A percentile compares a stretch with the other conserved stretches of the same genome.
Evolutionary conservation across 192 early-diverging fungal species (phyloP).

Genomic region (Entomortierella parvispora): DNA sequence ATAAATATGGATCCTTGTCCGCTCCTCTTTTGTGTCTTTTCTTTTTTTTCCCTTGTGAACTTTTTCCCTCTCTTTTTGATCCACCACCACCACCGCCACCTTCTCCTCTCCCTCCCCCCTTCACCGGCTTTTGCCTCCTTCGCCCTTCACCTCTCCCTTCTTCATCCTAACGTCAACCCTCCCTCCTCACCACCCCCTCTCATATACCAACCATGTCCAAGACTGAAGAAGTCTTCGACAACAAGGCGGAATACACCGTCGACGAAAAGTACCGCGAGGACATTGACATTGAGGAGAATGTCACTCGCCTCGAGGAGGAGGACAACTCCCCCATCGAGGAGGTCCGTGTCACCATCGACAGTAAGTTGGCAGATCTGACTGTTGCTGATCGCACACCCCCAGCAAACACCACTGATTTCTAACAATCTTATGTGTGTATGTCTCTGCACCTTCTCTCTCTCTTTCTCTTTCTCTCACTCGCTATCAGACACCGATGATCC

Average conservation of each 20-base stretch:
- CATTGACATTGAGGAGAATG: neutral
- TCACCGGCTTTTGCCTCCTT: neutral
- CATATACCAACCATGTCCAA: neutral
- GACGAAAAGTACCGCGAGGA: neutral
- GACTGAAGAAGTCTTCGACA: neutral
- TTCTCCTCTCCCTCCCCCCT: neutral
- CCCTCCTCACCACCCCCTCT: neutral
- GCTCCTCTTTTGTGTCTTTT: neutral
- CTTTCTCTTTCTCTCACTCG: too few species aligned
- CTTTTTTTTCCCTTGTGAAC: too few species aligned
- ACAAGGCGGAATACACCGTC: neutral
- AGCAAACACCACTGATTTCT: too few species aligned
- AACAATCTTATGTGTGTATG: too few species aligned
- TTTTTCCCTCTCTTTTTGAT: too few species aligned
- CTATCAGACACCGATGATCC: constrained; percentile 43
- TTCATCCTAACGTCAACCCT: neutral
- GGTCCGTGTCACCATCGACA: constrained; percentile 32
- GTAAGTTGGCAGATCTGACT: constrained; percentile 2
- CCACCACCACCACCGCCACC: neutral
- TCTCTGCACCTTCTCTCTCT: too few species aligned
- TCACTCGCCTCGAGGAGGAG: constrained; percentile 5
- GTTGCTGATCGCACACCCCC: neutral
- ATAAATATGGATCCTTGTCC: neutral
- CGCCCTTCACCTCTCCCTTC: neutral
- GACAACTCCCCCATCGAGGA: constrained; percentile 47